These are phyloP conservation scores for Lepidopterella palustris DNA, from an alignment of 495 filamentous ascomycete species.

Conservation along the genomic window DNA sequence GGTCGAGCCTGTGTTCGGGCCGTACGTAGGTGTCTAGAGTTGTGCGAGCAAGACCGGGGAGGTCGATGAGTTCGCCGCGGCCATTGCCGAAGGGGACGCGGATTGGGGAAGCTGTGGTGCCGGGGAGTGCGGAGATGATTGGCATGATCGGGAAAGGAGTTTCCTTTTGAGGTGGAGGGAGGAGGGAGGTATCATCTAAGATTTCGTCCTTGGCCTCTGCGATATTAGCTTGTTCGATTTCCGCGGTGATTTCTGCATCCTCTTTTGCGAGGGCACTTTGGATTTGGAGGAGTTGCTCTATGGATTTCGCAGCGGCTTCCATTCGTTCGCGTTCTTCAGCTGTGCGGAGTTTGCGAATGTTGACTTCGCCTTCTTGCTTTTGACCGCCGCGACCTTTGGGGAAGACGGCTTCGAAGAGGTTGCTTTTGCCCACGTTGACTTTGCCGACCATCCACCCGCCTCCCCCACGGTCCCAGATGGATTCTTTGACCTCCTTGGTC, in stretches of 20 bases:
- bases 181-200: constrained; percentile 44
- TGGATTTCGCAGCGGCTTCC: constrained; percentile 3
- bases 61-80: constrained; percentile 86
- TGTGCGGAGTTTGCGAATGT: constrained; percentile 25
- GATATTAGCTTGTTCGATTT: constrained; percentile 17
- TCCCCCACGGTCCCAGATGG: constrained; percentile 70
- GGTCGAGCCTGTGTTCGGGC: constrained; percentile 51
- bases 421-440: constrained; percentile 94
- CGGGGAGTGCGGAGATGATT: constrained; percentile 74
- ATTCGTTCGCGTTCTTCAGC: constrained; percentile 23
- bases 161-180: constrained; percentile 70
- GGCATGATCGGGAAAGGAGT: constrained; percentile 72
- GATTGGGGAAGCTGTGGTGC: constrained; percentile 92
- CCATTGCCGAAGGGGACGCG: constrained; percentile 78
- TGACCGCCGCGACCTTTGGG: constrained; percentile 63
- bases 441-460: constrained; percentile 98
- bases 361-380: constrained; percentile 36
- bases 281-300: constrained; percentile 15
- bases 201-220: constrained; percentile 9
- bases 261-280: constrained; percentile 20
- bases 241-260: constrained; percentile 20
- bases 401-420: constrained; percentile 75
- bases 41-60: constrained; percentile 75
- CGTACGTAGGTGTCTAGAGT: constrained; percentile 59
- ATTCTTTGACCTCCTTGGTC: constrained; percentile 78